phyloP scores from a whole-genome alignment of 495 filamentous ascomycete species.

The Penicillium bovifimosum region DNA sequence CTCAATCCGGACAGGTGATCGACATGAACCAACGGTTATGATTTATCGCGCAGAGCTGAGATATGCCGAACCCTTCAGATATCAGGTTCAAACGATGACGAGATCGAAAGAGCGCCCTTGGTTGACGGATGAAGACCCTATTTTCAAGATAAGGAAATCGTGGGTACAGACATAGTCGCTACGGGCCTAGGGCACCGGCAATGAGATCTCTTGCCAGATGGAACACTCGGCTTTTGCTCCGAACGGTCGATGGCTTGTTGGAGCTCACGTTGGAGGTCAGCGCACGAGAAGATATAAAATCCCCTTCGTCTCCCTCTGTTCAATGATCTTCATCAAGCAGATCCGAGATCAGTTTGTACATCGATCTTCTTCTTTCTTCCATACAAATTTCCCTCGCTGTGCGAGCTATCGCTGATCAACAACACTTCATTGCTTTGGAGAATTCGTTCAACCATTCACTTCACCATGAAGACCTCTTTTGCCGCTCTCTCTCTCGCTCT shows the following conservation, averaged over 20 bases:
- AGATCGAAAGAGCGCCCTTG: neutral
- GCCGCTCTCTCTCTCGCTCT: slow-evolving; percentile 14
- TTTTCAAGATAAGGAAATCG: neutral
- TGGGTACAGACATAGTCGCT: neutral
- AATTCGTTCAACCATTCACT: neutral
- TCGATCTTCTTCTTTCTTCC: neutral
- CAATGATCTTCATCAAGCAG: slow-evolving; percentile 8
- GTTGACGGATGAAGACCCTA: neutral
- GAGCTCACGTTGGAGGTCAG: neutral
- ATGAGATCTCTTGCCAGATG: neutral
- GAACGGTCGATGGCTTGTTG: neutral
- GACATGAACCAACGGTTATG: neutral
- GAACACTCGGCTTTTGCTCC: neutral
- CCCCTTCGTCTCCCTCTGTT: neutral
- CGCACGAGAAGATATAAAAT: slow-evolving; percentile 13
- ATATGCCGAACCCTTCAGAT: neutral
- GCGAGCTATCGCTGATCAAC: neutral
- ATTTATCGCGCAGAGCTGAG: neutral
- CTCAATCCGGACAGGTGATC: slow-evolving; percentile 2
- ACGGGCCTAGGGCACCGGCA: neutral
- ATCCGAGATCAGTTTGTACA: slow-evolving; percentile 5
- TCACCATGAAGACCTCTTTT: slow-evolving; percentile 18
- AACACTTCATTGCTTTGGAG: neutral
- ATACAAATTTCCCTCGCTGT: neutral
- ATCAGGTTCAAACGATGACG: neutral